These are phyloP conservation scores for Salvia sclarea DNA, from an alignment of 305 asterid species.

Conservation along the genomic window DNA sequence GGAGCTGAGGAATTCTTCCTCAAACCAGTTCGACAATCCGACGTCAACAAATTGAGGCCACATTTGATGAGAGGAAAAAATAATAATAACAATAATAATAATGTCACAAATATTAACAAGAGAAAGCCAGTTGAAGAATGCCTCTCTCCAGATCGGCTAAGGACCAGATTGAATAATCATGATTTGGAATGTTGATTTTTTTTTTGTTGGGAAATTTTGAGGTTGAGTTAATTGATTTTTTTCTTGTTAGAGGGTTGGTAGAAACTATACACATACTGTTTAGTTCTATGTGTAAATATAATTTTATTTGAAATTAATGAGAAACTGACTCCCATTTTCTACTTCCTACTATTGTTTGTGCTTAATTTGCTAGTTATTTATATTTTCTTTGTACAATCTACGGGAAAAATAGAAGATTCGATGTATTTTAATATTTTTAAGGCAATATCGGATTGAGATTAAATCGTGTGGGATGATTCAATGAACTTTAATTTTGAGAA, in stretches of 20 bases:
- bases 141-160: constrained; percentile 39
- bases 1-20: constrained; percentile 56
- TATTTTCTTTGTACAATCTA: no score
- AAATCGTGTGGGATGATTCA: background rate
- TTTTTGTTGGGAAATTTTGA: background rate
- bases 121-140: constrained; percentile 47
- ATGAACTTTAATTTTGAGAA: background rate
- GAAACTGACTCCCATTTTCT: background rate
- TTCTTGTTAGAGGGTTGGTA: constrained; percentile 8
- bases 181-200: constrained; percentile 35
- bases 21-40: constrained; percentile 54
- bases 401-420: no score
- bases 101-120: constrained; percentile 29
- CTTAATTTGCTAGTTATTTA: no score
- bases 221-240: background rate
- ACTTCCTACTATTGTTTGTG: background rate
- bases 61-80: constrained; percentile 43
- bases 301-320: background rate
- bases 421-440: no score
- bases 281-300: constrained; percentile 10
- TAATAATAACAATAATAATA: no score
- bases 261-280: background rate
- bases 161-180: constrained; percentile 38
- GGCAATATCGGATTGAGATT: no score
- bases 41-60: constrained; percentile 52